phyloP scores from a whole-genome alignment of 805 yeast species.

The Ogataea allantospora region DNA sequence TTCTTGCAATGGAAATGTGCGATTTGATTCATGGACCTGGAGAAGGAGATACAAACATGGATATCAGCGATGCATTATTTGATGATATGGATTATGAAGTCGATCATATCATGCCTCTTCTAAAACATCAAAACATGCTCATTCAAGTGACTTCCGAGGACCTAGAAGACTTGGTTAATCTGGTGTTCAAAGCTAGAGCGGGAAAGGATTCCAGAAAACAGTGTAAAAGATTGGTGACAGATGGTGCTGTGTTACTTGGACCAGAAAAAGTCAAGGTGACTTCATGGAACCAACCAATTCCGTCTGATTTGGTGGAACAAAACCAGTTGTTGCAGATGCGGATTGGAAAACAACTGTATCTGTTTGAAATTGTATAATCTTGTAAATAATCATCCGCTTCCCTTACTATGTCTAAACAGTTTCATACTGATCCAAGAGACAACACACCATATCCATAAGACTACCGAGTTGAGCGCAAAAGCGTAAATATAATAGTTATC shows the following conservation, averaged over 20 bases:
- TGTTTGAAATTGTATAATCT: conserved; percentile 41
- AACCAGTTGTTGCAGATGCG: conserved; percentile 61
- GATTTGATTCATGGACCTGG: conserved; percentile 86
- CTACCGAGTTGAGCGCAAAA: conserved; percentile 33
- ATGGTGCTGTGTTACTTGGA: conserved; percentile 77
- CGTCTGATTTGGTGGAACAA: conserved; percentile 52
- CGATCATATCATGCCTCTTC: conserved; percentile 52
- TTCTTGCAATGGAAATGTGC: conserved; percentile 80
- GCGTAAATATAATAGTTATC: conserved; percentile 32
- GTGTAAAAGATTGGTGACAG: conserved; percentile 49
- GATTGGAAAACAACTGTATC: conserved; percentile 70
- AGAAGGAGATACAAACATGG: conserved; percentile 63
- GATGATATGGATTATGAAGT: conserved; percentile 40
- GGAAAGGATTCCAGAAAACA: conserved; percentile 41
- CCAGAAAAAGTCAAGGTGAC: conserved; percentile 47
- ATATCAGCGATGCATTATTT: conserved; percentile 66
- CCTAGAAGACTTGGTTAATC: conserved; percentile 42
- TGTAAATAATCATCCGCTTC: conserved; percentile 38
- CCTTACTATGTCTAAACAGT: conserved; percentile 75
- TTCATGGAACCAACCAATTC: conserved; percentile 48
- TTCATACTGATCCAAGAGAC: conserved; percentile 80
- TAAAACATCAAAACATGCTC: conserved; percentile 57
- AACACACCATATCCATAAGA: conserved; percentile 67
- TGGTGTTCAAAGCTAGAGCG: conserved; percentile 48
- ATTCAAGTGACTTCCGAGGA: conserved; percentile 35